phyloP scores from a whole-genome alignment of 352 stramenopile species.

The Thraustotheca clavata region DNA sequence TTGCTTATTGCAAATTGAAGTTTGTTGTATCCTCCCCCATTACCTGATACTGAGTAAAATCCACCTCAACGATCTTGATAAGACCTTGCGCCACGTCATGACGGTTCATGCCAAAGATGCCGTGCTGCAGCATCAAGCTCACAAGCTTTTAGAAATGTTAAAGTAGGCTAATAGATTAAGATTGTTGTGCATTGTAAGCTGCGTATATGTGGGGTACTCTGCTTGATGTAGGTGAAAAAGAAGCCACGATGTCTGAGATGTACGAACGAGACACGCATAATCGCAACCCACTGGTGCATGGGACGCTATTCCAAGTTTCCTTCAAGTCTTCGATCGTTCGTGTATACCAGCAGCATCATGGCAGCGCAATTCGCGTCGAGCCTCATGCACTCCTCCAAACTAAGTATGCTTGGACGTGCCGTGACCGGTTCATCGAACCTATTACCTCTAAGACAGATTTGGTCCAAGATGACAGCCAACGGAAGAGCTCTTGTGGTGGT shows the following conservation, averaged over 20 bases:
- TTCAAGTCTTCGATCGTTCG: not conserved
- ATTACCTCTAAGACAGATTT: not conserved
- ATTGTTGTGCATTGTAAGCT: no score
- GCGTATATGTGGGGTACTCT: no score
- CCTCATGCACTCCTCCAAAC: not conserved
- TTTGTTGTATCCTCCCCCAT: conserved; percentile 13
- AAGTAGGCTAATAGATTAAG: no score
- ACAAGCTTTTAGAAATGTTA: no score
- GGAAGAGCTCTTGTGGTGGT: conserved; percentile 33
- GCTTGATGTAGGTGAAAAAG: no score
- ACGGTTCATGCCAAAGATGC: not conserved
- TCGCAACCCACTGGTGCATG: not conserved
- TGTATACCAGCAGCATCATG: not conserved
- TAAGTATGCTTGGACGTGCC: not conserved
- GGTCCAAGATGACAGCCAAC: not conserved
- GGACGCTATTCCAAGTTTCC: not conserved
- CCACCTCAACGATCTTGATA: not conserved
- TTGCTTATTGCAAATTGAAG: conserved; percentile 1
- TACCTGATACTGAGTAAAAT: no score
- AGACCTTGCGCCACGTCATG: not conserved
- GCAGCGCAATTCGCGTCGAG: not conserved
- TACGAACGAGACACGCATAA: not conserved
- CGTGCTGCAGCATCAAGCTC: not conserved
- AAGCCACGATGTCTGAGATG: no score
- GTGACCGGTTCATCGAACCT: conserved; percentile 4